Conservation (phyloP, 768 basidiomycete genomes). For the Phaffia tasmanica region DNA sequence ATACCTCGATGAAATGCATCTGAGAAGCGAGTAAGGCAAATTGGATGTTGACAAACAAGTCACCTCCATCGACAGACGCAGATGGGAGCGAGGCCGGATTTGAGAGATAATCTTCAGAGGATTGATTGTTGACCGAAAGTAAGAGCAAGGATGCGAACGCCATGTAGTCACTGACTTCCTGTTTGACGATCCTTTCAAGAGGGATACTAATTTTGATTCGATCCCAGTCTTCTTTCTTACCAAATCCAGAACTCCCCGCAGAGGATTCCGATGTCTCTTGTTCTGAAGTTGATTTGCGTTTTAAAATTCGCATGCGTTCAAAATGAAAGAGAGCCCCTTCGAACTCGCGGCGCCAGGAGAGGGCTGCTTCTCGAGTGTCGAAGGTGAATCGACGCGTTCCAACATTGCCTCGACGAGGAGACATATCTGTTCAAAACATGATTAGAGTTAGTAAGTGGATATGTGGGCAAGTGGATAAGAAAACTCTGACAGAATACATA, state of each 20-base stretch:
- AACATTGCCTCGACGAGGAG: slow-evolving; percentile 29
- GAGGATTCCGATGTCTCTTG: not conserved
- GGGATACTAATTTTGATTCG: slow-evolving; percentile 35
- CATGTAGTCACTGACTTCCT: slow-evolving; percentile 35
- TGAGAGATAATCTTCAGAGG: slow-evolving; percentile 31
- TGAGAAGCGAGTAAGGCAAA: slow-evolving; percentile 35
- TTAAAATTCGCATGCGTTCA: not conserved
- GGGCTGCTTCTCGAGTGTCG: slow-evolving; percentile 50
- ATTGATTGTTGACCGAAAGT: slow-evolving; percentile 27
- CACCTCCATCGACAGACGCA: not conserved
- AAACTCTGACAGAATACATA: not conserved
- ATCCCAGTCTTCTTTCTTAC: slow-evolving; percentile 34
- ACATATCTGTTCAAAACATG: not conserved
- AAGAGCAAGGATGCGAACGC: slow-evolving; percentile 29
- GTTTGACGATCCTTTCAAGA: slow-evolving; percentile 32
- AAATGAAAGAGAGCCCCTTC: slow-evolving; percentile 35
- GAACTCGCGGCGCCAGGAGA: slow-evolving; percentile 47
- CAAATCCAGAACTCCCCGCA: not conserved
- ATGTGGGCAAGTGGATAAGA: not conserved
- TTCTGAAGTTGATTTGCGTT: not conserved
- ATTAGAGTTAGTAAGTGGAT: slow-evolving; percentile 23
- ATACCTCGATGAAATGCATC: slow-evolving; percentile 30
- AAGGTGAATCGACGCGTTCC: slow-evolving; percentile 43
- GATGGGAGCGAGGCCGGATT: not conserved
- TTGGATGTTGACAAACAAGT: slow-evolving; percentile 30